phyloP scores from a whole-genome alignment of 495 filamentous ascomycete species.

The Copromyces sp. region DNA sequence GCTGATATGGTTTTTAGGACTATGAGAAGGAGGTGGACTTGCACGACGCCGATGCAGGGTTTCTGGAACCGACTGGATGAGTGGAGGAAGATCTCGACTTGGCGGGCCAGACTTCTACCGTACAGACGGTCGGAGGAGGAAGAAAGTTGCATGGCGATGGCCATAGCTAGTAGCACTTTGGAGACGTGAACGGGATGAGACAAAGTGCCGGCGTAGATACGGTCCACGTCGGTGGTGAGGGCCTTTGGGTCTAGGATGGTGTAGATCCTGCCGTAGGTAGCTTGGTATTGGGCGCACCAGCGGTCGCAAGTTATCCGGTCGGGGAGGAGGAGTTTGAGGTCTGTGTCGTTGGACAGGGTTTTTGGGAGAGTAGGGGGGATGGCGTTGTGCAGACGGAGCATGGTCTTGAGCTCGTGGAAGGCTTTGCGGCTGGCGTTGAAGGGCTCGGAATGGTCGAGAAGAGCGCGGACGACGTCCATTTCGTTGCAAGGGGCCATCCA shows the following conservation, averaged over 20 bases:
- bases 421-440: conserved; percentile 8
- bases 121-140: conserved; percentile 4
- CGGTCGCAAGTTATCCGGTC: conserved; percentile 6
- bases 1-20: conserved; percentile 13
- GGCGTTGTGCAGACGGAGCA: conserved; percentile 1
- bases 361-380: not conserved
- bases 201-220: conserved; percentile 5
- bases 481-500: conserved; percentile 16
- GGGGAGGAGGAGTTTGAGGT: conserved; percentile 6
- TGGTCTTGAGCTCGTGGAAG: conserved; percentile 11
- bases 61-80: conserved; percentile 9
- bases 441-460: conserved; percentile 10
- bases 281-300: conserved; percentile 8
- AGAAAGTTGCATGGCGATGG: conserved; percentile 14
- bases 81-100: conserved; percentile 12
- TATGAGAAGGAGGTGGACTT: conserved; percentile 8
- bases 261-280: conserved; percentile 13
- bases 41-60: conserved; percentile 15
- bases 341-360: not conserved
- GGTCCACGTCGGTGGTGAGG: conserved; percentile 3
- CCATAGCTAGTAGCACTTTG: conserved; percentile 7
- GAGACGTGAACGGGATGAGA: conserved; percentile 7
- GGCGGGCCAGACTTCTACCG: conserved; percentile 6
- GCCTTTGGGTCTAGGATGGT: conserved; percentile 8
- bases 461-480: conserved; percentile 9